These are phyloP conservation scores for Diaporthe longicolla DNA, from an alignment of 2,329 filamentous ascomycete species.

Conservation along the genomic window DNA sequence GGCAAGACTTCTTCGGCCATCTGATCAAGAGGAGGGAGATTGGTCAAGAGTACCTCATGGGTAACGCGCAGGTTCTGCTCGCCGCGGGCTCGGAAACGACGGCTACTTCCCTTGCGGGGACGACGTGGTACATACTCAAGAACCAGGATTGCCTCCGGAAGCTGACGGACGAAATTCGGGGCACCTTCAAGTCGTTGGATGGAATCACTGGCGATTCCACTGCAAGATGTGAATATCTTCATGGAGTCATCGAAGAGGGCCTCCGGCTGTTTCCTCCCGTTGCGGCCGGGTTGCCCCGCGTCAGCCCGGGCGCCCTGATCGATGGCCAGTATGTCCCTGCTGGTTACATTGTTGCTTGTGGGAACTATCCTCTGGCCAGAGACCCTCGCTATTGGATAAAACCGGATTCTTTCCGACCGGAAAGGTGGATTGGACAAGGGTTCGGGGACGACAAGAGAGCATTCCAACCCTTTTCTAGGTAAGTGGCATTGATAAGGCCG, in stretches of 20 bases:
- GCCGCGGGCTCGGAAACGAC: conserved; percentile 43
- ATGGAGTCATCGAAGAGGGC: conserved; percentile 31
- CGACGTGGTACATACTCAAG: conserved; percentile 45
- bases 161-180: conserved; percentile 56
- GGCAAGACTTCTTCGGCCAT: conserved; percentile 39
- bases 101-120: conserved; percentile 38
- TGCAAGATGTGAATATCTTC: conserved; percentile 29
- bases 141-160: conserved; percentile 48
- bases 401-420: conserved; percentile 33
- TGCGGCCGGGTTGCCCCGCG: conserved; percentile 37
- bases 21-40: conserved; percentile 38
- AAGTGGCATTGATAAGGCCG: not conserved
- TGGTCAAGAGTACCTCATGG: conserved; percentile 16
- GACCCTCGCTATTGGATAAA: conserved; percentile 41
- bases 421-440: conserved; percentile 38
- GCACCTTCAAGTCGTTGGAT: conserved; percentile 51
- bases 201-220: conserved; percentile 53
- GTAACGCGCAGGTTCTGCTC: conserved; percentile 34
- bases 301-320: conserved; percentile 41
- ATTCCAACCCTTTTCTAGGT: conserved; percentile 50
- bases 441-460: conserved; percentile 46
- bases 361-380: conserved; percentile 30
- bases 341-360: conserved; percentile 30
- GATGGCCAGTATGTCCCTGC: conserved; percentile 40
- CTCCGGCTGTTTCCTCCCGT: conserved; percentile 37